phyloP scores from a whole-genome alignment of 441 rosid genomes.

The Raphanus hybrid region DNA sequence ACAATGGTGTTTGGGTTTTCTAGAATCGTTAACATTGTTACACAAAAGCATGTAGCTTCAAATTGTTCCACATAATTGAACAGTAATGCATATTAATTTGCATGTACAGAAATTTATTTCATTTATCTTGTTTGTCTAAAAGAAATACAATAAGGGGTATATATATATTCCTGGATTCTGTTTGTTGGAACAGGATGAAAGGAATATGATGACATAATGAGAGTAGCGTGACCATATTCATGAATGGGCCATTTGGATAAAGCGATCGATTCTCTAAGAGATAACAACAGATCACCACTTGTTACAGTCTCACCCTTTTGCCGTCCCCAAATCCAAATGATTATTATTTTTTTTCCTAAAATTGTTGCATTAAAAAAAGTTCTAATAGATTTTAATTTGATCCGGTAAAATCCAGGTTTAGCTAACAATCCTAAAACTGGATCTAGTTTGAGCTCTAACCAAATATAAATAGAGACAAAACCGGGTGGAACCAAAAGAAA shows the following conservation, averaged over 20 bases:
- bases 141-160: background rate
- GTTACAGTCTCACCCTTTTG: slow-evolving; percentile 22
- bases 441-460: background rate
- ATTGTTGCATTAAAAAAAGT: too few species aligned
- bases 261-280: slow-evolving; percentile 38
- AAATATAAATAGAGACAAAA: background rate
- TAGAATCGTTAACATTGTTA: too few species aligned
- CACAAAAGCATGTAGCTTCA: background rate
- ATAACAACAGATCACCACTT: slow-evolving; percentile 30
- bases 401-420: too few species aligned
- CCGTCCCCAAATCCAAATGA: slow-evolving; percentile 6
- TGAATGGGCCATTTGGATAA: slow-evolving; percentile 27
- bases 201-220: slow-evolving; percentile 40
- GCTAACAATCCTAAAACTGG: too few species aligned
- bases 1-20: too few species aligned
- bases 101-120: slow-evolving; percentile 9
- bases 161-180: slow-evolving; percentile 11
- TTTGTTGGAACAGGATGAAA: slow-evolving; percentile 38
- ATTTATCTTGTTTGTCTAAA: background rate
- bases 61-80: slow-evolving; percentile 1
- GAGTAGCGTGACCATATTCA: slow-evolving; percentile 31
- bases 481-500: background rate
- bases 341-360: too few species aligned
- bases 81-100: slow-evolving; percentile 1
- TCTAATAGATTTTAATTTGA: too few species aligned